Base-by-base conservation (phyloP, 2,329 filamentous ascomycete genomes). In the Cladosporium sp. region DNA sequence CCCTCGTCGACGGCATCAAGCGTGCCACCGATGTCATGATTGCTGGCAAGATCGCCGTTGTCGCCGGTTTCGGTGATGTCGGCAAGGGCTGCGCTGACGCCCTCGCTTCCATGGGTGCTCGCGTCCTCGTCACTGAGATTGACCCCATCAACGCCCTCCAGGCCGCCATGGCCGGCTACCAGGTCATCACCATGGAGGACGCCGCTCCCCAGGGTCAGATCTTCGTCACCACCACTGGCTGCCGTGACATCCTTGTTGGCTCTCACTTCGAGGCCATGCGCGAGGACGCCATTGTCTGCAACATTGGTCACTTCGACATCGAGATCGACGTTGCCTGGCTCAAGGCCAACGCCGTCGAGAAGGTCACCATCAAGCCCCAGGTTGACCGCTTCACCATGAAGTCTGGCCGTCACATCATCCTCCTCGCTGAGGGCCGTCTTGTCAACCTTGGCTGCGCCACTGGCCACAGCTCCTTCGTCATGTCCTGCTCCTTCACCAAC, bases 401-500 rank as follows among this genome's bases (percentile, higher is more conserved):
- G 77, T 94, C 77, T 80, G 94, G 94, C 80, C 88, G 90, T 71
- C 88, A 97, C 85, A 92, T 99, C 84, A 96, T 99, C 80, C 91
- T 99, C 71, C 87, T 99, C 65, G 94, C 94, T 64, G 94, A 97
- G 83, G 94, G 94, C 70, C 93, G 94, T 83, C 89, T 99, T 66
- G 94, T 99, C 82, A 99, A 99, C 88, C 84, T 99, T 70, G 94
- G 94, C 78, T 99, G 94, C 80, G 94, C 94, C 75, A 99, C 94
- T 65, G 94, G 94, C 68, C 94, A 99, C 89, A 96, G 92, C 68
- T 97, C 93, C 54, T 99, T 99, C 79, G 94, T 99, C 83, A 97
- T 99, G 94, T 97, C 92, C 71, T 99, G 94, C 89, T 97, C 93
- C 65, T 99, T 99, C 89, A 96, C 92, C 85, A 99, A 99, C 89